Conservation (phyloP, 2,329 filamentous ascomycete species). For the Aspergillus novoparasiticus region DNA sequence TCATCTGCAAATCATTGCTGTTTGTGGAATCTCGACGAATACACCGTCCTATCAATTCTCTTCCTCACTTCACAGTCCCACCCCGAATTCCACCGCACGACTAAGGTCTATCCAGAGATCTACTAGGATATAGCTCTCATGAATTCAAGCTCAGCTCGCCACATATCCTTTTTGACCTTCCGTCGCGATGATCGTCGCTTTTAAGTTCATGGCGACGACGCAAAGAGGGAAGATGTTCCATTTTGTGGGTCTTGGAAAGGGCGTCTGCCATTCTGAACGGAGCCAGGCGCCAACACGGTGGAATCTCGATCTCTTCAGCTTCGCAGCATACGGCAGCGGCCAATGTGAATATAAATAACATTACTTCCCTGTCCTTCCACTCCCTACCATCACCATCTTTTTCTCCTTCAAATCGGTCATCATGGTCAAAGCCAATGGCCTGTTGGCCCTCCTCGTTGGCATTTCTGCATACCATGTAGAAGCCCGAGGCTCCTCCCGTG, state of each 20-base stretch:
- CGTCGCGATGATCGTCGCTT: neutral
- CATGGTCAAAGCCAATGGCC: neutral
- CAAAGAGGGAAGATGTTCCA: neutral
- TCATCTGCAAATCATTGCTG: no score
- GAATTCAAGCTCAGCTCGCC: neutral
- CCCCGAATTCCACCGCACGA: no score
- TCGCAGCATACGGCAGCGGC: no score
- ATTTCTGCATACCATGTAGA: neutral
- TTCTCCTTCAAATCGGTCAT: neutral
- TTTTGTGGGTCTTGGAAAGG: neutral
- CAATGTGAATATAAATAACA: neutral
- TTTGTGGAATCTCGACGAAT: no score
- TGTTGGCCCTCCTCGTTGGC: neutral
- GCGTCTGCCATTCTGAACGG: neutral
- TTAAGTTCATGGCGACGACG: neutral
- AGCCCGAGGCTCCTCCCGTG: neutral
- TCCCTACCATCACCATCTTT: no score
- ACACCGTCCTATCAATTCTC: no score
- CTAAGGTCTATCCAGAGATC: no score
- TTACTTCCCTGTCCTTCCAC: rapidly evolving
- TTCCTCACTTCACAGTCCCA: no score
- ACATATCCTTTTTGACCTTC: neutral
- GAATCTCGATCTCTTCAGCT: neutral
- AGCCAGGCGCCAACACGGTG: neutral
- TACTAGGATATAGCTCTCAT: neutral